Evolutionary conservation across 257 asterid species (phyloP).

Genomic region (Leonotis leonurus): DNA sequence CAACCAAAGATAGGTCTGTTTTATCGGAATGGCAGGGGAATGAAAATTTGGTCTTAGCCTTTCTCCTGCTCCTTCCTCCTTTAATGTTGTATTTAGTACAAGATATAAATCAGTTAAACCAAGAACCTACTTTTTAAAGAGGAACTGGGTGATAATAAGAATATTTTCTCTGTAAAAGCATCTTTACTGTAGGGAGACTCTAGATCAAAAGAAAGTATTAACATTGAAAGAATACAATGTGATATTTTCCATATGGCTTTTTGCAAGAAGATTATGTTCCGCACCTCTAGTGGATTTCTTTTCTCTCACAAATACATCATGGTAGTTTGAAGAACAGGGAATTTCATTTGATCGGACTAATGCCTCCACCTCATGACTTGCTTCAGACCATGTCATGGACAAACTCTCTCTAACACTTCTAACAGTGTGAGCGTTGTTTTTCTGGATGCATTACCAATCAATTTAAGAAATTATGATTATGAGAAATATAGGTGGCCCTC

Average conservation of each 20-base stretch:
- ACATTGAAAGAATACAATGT: background rate
- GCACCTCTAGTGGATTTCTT: constrained; percentile 45
- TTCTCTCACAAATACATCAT: constrained; percentile 31
- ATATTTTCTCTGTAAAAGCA: background rate
- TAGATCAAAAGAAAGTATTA: background rate
- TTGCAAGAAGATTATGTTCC: constrained; percentile 6
- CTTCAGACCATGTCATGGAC: constrained; percentile 41
- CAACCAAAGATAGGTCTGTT: constrained; percentile 29
- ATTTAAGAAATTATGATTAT: constrained; percentile 4
- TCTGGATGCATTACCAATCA: constrained; percentile 32
- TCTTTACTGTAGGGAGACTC: background rate
- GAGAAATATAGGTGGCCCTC: background rate
- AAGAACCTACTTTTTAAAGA: background rate
- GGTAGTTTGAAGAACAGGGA: constrained; percentile 25
- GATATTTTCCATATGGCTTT: background rate
- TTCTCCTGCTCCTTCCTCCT: constrained; percentile 45
- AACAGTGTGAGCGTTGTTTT: constrained; percentile 13
- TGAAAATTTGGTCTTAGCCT: constrained; percentile 40
- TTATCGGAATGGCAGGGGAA: constrained; percentile 35
- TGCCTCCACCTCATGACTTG: constrained; percentile 46
- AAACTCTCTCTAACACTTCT: constrained; percentile 27
- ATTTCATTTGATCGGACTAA: constrained; percentile 36
- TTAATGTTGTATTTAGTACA: constrained; percentile 19
- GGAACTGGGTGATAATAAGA: background rate
- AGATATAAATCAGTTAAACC: constrained; percentile 6